Evolutionary conservation across 108 stramenopile genomes (phyloP).

Genomic region (Skeletonema potamos): DNA sequence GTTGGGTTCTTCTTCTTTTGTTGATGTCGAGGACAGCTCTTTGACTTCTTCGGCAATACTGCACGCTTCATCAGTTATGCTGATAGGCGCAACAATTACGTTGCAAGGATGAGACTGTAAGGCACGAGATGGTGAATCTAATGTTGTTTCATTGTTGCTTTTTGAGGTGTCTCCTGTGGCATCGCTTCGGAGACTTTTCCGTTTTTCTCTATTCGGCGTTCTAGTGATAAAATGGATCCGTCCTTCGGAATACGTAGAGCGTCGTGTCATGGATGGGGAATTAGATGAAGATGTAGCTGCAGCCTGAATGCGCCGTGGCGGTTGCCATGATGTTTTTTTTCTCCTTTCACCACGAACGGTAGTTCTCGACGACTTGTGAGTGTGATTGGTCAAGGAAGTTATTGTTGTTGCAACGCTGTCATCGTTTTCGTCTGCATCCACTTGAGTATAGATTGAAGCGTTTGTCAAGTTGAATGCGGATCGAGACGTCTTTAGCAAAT

Average conservation of each 20-base stretch:
- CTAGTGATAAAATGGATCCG: background rate
- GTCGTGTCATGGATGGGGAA: background rate
- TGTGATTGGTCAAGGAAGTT: constrained; percentile 25
- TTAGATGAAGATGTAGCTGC: background rate
- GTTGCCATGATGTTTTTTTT: background rate
- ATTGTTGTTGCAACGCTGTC: constrained; percentile 34
- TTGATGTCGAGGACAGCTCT: background rate
- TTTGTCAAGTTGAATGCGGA: background rate
- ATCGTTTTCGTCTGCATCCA: constrained; percentile 33
- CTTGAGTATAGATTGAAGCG: background rate
- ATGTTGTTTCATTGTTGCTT: background rate
- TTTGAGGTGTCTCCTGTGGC: background rate
- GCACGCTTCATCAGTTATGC: background rate
- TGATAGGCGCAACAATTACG: background rate
- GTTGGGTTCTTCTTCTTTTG: background rate
- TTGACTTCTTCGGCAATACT: background rate
- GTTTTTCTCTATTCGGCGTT: background rate
- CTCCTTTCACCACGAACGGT: background rate
- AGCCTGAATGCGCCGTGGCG: background rate
- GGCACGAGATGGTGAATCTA: background rate
- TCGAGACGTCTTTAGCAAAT: constrained; percentile 1
- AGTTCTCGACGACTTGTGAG: background rate
- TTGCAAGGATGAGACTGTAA: background rate
- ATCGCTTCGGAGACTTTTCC: background rate
- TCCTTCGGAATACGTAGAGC: background rate